Conservation (phyloP, 345 rosid genomes). For the Clausena lansium region DNA sequence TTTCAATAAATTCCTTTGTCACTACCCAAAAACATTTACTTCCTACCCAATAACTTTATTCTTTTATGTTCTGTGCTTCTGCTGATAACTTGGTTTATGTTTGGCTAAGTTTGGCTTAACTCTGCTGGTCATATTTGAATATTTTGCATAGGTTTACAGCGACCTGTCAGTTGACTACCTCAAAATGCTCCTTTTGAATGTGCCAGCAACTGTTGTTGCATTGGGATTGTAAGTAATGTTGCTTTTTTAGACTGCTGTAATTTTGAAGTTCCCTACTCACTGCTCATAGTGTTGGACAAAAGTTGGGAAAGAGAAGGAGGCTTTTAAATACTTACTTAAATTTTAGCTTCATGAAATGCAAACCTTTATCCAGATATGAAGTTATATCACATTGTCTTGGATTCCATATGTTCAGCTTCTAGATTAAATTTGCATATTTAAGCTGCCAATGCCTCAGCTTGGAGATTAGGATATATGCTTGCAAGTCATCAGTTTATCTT, state of each 20-base stretch:
- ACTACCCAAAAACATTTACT: background rate
- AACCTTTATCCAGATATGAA: background rate
- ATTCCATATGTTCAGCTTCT: background rate
- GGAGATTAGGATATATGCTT: background rate
- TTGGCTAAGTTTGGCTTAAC: background rate
- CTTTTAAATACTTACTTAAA: background rate
- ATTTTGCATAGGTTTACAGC: slow-evolving; percentile 69
- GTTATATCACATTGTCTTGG: background rate
- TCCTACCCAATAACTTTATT: background rate
- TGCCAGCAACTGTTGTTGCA: slow-evolving; percentile 85
- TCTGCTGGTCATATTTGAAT: slow-evolving; percentile 6
- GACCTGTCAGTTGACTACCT: slow-evolving; percentile 85
- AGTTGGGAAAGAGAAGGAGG: background rate
- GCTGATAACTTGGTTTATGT: background rate
- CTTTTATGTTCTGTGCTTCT: background rate
- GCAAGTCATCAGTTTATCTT: background rate
- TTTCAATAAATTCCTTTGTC: background rate
- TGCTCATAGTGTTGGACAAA: background rate
- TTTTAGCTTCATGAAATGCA: background rate
- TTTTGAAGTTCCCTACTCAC: background rate
- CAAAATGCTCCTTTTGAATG: slow-evolving; percentile 86
- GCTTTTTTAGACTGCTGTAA: background rate
- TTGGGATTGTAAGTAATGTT: slow-evolving; percentile 51
- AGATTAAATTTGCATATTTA: background rate
- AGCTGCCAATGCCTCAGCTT: background rate